Conservation (phyloP, 176 grass and related monocot species). For the Zoysia pacifica region DNA sequence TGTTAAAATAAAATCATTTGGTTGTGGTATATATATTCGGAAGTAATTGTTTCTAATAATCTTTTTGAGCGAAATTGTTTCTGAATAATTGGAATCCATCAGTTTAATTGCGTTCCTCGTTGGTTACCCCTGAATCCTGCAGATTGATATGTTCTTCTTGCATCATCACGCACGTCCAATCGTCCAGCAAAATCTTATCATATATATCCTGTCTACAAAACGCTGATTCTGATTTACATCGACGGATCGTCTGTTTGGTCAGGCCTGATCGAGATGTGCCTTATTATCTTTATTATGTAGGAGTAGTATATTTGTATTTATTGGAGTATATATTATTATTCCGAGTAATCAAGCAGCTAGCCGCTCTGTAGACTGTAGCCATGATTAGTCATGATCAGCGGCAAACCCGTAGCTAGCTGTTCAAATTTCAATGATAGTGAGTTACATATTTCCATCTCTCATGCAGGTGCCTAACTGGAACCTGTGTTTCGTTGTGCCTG, state of each 20-base stretch:
- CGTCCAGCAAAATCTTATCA: not conserved
- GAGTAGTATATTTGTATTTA: not conserved
- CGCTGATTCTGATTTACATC: constrained; percentile 4
- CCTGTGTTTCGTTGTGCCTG: constrained; percentile 28
- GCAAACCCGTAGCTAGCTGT: constrained; percentile 21
- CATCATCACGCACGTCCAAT: constrained; percentile 20
- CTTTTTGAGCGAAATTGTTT: no score
- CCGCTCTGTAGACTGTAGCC: not conserved
- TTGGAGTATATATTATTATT: not conserved
- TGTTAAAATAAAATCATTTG: not conserved
- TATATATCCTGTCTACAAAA: not conserved
- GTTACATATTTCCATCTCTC: not conserved
- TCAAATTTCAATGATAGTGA: not conserved
- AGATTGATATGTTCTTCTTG: not conserved
- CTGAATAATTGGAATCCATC: no score
- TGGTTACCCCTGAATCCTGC: not conserved
- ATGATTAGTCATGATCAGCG: constrained; percentile 36
- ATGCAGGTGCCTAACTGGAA: constrained; percentile 1
- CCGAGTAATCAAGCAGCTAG: constrained; percentile 1
- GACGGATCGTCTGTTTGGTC: not conserved
- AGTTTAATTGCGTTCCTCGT: no score
- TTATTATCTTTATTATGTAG: not conserved
- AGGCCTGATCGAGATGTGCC: not conserved
- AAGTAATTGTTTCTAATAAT: no score
- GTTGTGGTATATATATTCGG: no score